Percentiles rank a stretch among this genome's conserved stretches.
Conservation (phyloP, 1,284 basidiomycete species). For the Clitocybe nebularis region DNA sequence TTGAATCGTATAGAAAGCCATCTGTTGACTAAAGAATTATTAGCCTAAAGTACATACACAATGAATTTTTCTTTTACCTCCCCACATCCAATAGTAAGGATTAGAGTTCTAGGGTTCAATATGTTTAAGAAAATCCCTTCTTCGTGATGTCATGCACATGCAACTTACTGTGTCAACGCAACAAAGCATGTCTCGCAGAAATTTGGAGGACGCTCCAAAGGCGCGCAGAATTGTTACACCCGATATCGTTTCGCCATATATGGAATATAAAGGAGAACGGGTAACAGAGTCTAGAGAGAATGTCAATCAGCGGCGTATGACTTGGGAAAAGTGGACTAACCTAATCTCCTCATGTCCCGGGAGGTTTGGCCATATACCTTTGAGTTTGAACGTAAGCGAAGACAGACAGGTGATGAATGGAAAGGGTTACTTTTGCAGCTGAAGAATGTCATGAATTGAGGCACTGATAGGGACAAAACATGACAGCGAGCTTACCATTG, state of each 20-base stretch:
- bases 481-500: constrained; percentile 47
- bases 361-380: constrained; percentile 85
- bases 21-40: constrained; percentile 56
- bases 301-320: neutral
- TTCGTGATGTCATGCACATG: too few species aligned
- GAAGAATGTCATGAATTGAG: too few species aligned
- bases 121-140: too few species aligned
- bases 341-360: constrained; percentile 84
- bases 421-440: constrained; percentile 43
- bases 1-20: constrained; percentile 85
- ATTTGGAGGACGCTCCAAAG: constrained; percentile 84
- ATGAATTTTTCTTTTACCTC: constrained; percentile 41
- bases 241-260: constrained; percentile 88
- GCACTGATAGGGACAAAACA: neutral
- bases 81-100: constrained; percentile 88
- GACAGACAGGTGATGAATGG: constrained; percentile 3
- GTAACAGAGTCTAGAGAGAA: constrained; percentile 71
- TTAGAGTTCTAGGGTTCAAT: constrained; percentile 58
- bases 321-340: constrained; percentile 31
- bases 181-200: constrained; percentile 82
- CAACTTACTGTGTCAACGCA: constrained; percentile 73
- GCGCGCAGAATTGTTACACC: constrained; percentile 87
- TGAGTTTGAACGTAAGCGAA: constrained; percentile 30
- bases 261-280: constrained; percentile 87
- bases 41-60: constrained; percentile 7